Conservation (phyloP, 179 eudicot genomes). For the Beta macrorhiza region DNA sequence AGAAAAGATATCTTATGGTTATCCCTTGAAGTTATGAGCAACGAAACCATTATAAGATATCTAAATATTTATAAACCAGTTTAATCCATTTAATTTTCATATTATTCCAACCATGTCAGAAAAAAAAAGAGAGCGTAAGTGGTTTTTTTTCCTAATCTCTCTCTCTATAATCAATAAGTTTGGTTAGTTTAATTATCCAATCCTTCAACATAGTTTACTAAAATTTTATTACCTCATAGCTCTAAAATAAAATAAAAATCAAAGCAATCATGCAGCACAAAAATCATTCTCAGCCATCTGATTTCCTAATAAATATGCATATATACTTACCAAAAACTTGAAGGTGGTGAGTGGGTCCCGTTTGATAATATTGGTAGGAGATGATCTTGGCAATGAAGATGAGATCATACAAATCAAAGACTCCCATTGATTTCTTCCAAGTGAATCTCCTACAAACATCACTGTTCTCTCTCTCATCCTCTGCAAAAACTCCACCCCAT, state of each 20-base stretch:
- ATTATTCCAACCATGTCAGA: too few relatives aligned
- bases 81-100: too few relatives aligned
- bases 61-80: too few relatives aligned
- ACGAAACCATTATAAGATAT: too few relatives aligned
- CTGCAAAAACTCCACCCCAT: constrained; percentile 61
- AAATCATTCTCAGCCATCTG: not conserved
- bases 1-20: too few relatives aligned
- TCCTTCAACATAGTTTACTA: too few relatives aligned
- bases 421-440: constrained; percentile 95
- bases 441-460: constrained; percentile 92
- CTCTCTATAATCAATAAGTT: too few relatives aligned
- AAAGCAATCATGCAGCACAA: constrained; percentile 1
- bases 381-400: constrained; percentile 47
- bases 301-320: not conserved
- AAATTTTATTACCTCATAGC: too few relatives aligned
- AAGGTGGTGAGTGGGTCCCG: constrained; percentile 69
- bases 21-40: too few relatives aligned
- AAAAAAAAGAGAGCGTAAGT: too few relatives aligned
- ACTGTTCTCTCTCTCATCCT: constrained; percentile 70
- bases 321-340: constrained; percentile 52
- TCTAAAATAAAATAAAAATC: not conserved
- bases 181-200: too few relatives aligned
- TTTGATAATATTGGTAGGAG: constrained; percentile 50
- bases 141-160: too few relatives aligned
- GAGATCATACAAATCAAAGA: constrained; percentile 83